Conservation (phyloP, 2,329 filamentous ascomycete genomes). For the Hypocreales sp. region DNA sequence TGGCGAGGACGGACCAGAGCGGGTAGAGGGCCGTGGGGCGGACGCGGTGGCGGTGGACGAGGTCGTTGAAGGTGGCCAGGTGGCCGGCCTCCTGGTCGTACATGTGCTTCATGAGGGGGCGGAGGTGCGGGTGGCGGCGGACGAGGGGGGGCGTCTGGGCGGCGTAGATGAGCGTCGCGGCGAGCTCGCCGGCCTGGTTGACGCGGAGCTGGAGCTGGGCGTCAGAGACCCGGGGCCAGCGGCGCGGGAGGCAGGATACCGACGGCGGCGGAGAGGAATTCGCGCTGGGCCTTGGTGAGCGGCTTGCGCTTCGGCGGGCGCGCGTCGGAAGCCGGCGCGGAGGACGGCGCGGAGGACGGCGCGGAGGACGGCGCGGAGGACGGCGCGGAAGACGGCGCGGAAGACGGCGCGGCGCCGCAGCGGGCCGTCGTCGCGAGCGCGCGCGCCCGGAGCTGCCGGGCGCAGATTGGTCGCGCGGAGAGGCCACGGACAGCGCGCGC, state of each 20-base stretch:
- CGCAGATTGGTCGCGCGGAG: background rate
- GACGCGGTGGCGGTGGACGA: constrained; percentile 75
- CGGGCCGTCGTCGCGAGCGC: constrained; percentile 3
- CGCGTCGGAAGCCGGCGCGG: too few species aligned
- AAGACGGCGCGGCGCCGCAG: constrained; percentile 3
- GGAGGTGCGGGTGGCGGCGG: constrained; percentile 69
- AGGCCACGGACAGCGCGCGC: constrained; percentile 3
- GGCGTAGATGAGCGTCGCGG: constrained; percentile 85
- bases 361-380: too few species aligned
- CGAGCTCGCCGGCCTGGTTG: constrained; percentile 96
- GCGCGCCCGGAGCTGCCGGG: constrained; percentile 2
- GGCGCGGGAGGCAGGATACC: constrained; percentile 8
- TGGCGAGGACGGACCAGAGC: constrained; percentile 68
- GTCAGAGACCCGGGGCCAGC: background rate
- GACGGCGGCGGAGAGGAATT: constrained; percentile 63
- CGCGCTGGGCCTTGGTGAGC: constrained; percentile 52
- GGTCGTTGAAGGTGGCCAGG: constrained; percentile 67
- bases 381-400: too few species aligned
- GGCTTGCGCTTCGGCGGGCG: constrained; percentile 41
- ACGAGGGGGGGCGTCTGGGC: constrained; percentile 75
- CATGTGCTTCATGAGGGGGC: constrained; percentile 92
- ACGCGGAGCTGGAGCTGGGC: constrained; percentile 53
- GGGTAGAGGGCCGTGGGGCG: constrained; percentile 89
- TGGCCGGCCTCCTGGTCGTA: constrained; percentile 90
- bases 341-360: too few species aligned